Evolutionary conservation across 139 green algal species (phyloP).

Genomic region (Closterium sp.): DNA sequence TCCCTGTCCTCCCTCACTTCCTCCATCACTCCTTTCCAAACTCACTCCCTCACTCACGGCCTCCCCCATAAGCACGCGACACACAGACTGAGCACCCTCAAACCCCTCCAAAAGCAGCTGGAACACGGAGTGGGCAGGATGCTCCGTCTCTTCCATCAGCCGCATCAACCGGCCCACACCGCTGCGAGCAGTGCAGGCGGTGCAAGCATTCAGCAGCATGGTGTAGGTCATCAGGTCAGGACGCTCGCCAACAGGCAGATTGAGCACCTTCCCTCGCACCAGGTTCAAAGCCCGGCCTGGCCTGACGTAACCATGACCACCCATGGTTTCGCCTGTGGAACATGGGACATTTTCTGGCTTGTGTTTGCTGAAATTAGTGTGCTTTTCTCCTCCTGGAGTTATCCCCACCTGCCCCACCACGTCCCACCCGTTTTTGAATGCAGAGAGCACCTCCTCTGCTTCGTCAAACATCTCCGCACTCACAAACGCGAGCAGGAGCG

Average conservation of each 20-base stretch:
- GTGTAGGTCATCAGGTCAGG: conserved; percentile 34
- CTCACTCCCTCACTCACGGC: too few relatives aligned
- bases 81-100: too few relatives aligned
- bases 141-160: conserved; percentile 9
- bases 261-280: too few relatives aligned
- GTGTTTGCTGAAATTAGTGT: too few relatives aligned
- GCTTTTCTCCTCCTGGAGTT: too few relatives aligned
- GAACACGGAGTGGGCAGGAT: conserved; percentile 17
- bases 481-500: conserved; percentile 14
- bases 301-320: too few relatives aligned
- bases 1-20: too few relatives aligned
- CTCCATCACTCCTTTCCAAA: neutral
- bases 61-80: neutral
- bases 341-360: too few relatives aligned
- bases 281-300: too few relatives aligned
- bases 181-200: neutral
- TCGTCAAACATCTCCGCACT: conserved; percentile 6
- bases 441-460: neutral
- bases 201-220: conserved; percentile 20
- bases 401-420: too few relatives aligned
- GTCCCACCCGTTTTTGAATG: too few relatives aligned
- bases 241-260: neutral
- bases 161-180: conserved; percentile 8
- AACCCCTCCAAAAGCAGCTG: conserved; percentile 9
- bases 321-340: too few relatives aligned